These are phyloP conservation scores for Irpex sp. DNA, from an alignment of 1,284 basidiomycete genomes.

Conservation along the genomic window DNA sequence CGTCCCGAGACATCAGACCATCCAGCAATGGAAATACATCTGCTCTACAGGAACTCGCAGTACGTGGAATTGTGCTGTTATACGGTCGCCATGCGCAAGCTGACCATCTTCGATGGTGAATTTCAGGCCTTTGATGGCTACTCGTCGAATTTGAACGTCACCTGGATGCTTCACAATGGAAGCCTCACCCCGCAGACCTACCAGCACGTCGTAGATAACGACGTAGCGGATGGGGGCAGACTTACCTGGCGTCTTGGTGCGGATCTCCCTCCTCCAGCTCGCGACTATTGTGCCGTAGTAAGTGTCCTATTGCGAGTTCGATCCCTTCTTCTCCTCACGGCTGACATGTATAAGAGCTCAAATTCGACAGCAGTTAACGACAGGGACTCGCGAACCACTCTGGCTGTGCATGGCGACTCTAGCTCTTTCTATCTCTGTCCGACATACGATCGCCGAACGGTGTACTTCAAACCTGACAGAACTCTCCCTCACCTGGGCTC, in stretches of 20 bases:
- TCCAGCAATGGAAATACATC: no score
- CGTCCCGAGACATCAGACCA: no score
- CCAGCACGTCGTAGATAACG: neutral
- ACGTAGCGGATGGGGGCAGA: neutral
- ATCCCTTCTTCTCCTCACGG: neutral
- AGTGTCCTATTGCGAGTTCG: neutral
- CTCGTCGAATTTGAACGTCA: neutral
- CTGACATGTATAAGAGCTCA: no score
- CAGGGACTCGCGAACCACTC: neutral
- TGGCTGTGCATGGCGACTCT: neutral
- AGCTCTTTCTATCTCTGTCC: neutral
- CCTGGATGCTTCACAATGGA: neutral
- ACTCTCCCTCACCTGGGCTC: neutral
- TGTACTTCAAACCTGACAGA: neutral
- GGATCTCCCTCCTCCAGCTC: neutral
- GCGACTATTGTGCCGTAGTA: neutral
- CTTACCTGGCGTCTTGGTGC: neutral
- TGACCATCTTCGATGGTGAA: no score
- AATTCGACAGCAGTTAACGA: no score
- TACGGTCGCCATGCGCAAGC: no score
- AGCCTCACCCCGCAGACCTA: neutral
- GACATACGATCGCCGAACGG: neutral
- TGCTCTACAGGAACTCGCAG: no score
- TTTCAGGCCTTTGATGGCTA: no score
- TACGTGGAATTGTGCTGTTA: no score